These are phyloP conservation scores for Graphium sp. DNA, from an alignment of 2,329 filamentous ascomycete species.

Conservation along the genomic window DNA sequence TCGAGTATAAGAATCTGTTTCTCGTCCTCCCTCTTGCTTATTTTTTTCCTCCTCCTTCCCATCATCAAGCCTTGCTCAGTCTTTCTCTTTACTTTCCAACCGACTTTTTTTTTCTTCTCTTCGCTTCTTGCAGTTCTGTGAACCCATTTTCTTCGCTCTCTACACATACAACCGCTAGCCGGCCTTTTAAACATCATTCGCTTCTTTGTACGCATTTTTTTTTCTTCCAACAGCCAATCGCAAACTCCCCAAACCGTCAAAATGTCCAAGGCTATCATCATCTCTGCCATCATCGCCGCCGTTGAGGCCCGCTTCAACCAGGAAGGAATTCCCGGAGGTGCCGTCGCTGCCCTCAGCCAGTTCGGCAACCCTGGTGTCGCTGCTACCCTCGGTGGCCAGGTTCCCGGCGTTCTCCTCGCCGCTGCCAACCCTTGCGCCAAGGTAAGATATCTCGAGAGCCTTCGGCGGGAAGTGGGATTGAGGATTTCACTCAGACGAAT, in stretches of 20 bases:
- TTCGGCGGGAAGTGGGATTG: too few relatives aligned
- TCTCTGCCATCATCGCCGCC: slow-evolving; percentile 22
- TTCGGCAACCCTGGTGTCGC: slow-evolving; percentile 43
- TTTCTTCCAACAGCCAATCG: slow-evolving; percentile 4
- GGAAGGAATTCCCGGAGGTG: slow-evolving; percentile 40
- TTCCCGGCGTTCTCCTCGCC: slow-evolving; percentile 45
- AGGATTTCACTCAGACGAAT: too few relatives aligned
- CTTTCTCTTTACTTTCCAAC: slow-evolving; percentile 6
- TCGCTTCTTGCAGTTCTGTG: slow-evolving; percentile 17
- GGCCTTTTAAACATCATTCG: slow-evolving; percentile 6
- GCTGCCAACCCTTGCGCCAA: slow-evolving; percentile 51
- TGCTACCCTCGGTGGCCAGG: slow-evolving; percentile 43
- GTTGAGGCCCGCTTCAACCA: slow-evolving; percentile 43
- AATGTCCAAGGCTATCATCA: slow-evolving; percentile 25
- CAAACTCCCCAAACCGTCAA: slow-evolving; percentile 7
- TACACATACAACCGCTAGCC: slow-evolving; percentile 8
- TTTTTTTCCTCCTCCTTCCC: slow-evolving; percentile 6
- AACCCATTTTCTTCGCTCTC: slow-evolving; percentile 11
- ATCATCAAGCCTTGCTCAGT: slow-evolving; percentile 8
- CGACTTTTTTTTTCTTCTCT: slow-evolving; percentile 12
- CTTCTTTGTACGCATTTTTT: slow-evolving; percentile 5
- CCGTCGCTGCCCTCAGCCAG: slow-evolving; percentile 32
- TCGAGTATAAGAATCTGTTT: too few relatives aligned
- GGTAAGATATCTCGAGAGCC: slow-evolving; percentile 13
- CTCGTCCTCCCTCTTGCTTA: slow-evolving; percentile 1